phyloP scores from a whole-genome alignment of 352 stramenopile genomes.

The Phytophthora citrophthora region DNA sequence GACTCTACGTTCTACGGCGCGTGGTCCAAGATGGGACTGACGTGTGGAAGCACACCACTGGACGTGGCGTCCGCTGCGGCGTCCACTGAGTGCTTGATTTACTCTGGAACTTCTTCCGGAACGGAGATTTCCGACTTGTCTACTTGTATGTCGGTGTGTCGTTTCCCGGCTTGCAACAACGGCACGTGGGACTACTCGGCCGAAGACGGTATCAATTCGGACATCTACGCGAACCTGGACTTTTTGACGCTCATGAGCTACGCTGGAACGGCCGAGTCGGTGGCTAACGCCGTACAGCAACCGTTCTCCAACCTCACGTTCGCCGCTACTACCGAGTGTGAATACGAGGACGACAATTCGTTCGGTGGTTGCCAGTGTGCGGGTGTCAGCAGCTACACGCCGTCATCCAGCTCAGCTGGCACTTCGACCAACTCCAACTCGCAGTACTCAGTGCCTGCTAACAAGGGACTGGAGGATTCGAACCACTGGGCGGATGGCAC shows the following conservation, averaged over 20 bases:
- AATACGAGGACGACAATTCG: conserved; percentile 61
- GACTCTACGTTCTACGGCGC: conserved; percentile 82
- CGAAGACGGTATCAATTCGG: conserved; percentile 66
- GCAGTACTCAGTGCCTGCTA: conserved; percentile 42
- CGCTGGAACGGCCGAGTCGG: conserved; percentile 38
- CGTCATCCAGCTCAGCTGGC: conserved; percentile 21
- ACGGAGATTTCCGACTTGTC: conserved; percentile 58
- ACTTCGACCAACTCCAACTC: conserved; percentile 17
- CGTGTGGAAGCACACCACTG: conserved; percentile 55
- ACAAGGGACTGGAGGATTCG: conserved; percentile 70
- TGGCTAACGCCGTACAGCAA: conserved; percentile 41
- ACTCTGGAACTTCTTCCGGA: conserved; percentile 64
- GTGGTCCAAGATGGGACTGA: conserved; percentile 72
- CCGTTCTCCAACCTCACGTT: conserved; percentile 67
- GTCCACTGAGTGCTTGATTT: conserved; percentile 78
- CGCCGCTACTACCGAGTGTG: conserved; percentile 54
- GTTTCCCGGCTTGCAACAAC: conserved; percentile 77
- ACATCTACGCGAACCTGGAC: conserved; percentile 74
- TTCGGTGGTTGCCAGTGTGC: conserved; percentile 70
- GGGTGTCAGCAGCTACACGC: conserved; percentile 36
- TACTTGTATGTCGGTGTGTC: conserved; percentile 82
- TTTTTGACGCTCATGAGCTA: conserved; percentile 66
- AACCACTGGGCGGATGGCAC: conserved; percentile 73
- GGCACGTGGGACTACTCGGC: conserved; percentile 80
- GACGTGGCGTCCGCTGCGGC: conserved; percentile 54